Percentiles rank a stretch among this genome's conserved stretches.
phyloP scores from a whole-genome alignment of 2,329 filamentous ascomycete species.

The Ilyonectria robusta region DNA sequence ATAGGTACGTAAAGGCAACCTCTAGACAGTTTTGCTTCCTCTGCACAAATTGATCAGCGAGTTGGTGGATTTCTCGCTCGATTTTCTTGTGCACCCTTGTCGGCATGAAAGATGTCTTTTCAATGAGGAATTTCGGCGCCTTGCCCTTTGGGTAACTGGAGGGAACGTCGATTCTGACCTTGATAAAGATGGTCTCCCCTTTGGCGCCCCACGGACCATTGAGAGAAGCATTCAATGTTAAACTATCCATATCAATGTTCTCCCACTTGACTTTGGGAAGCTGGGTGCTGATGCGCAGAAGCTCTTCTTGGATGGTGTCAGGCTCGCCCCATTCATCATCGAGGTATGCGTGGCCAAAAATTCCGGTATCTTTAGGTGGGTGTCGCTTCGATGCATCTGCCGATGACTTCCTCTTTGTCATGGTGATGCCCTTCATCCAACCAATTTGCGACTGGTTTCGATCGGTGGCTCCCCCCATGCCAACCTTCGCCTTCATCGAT shows the following conservation, averaged over 20 bases:
- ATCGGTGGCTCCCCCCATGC: conserved; percentile 58
- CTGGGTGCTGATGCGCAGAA: conserved; percentile 72
- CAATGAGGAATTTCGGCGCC: conserved; percentile 71
- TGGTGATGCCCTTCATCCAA: conserved; percentile 79
- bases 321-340: conserved; percentile 73
- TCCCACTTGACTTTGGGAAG: conserved; percentile 77
- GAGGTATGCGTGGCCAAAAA: conserved; percentile 66
- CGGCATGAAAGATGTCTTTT: conserved; percentile 74
- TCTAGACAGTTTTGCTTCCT: conserved; percentile 74
- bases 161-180: conserved; percentile 73
- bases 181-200: conserved; percentile 71
- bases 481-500: conserved; percentile 71
- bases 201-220: conserved; percentile 75
- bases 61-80: conserved; percentile 68
- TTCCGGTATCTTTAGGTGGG: conserved; percentile 65
- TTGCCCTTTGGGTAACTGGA: conserved; percentile 70
- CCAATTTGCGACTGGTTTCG: conserved; percentile 71
- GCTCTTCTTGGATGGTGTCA: conserved; percentile 75
- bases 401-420: conserved; percentile 68
- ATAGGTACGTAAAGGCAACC: conserved; percentile 72
- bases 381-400: conserved; percentile 59
- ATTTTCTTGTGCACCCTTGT: conserved; percentile 66
- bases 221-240: conserved; percentile 72
- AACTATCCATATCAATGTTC: conserved; percentile 73
- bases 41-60: conserved; percentile 69